Conservation (phyloP, 2,329 filamentous ascomycete species). For the Sporothrix dimorphospora region DNA sequence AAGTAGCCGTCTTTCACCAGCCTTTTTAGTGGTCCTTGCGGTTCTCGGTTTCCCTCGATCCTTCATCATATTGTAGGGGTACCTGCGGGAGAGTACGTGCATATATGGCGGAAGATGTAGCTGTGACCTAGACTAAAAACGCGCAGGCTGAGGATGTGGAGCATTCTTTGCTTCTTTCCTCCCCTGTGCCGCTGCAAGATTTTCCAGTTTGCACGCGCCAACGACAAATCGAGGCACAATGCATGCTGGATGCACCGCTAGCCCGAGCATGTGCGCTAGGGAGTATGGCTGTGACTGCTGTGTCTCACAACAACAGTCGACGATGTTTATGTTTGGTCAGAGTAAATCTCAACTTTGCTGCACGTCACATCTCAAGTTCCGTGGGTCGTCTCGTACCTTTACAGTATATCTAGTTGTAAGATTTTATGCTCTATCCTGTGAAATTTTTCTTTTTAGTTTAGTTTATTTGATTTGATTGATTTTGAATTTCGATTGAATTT, state of each 20-base stretch:
- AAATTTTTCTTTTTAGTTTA: background rate
- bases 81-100: background rate
- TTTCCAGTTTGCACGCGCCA: conserved; percentile 10
- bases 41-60: background rate
- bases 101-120: background rate
- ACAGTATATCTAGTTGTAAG: too few species aligned
- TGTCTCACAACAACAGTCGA: background rate
- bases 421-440: background rate
- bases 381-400: too few species aligned
- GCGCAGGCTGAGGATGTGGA: conserved; percentile 9
- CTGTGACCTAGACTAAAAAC: background rate
- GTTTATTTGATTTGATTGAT: background rate
- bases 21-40: conserved; percentile 3
- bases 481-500: background rate
- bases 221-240: conserved; percentile 5
- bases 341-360: too few species aligned
- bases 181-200: conserved; percentile 12
- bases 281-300: too few species aligned
- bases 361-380: too few species aligned
- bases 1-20: background rate
- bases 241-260: background rate
- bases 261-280: conserved; percentile 18
- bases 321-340: background rate
- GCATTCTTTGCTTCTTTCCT: background rate
- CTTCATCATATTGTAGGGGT: background rate